Base-by-base conservation (phyloP, 31 red algal genomes). In the Bonnemaisonia californica region DNA sequence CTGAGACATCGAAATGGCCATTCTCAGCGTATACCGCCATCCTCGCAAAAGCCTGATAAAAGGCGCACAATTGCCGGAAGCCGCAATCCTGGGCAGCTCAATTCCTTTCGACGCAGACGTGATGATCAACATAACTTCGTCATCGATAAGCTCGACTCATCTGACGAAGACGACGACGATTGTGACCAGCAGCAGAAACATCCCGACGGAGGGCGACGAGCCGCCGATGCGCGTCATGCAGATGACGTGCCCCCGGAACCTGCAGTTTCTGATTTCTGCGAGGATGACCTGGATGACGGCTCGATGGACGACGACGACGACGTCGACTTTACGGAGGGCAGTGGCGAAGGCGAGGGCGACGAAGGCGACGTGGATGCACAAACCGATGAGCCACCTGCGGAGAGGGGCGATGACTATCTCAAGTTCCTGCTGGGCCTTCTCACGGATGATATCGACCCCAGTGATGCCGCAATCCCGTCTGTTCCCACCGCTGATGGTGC, bases 111-210 rank as follows among this genome's bases (percentile, higher is more conserved):
- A 51, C 45, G 16, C 9, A 51, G 45, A 16, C 7, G 45, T 7
- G 45, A 51, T 51, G 45, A 51, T 51, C 45, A 51, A 16, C 16
- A 51, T 51, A 7, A 51, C 16, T 51, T 51, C 45, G 45, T 57
- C 21, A 39, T 54, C 36, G 72, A 76, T 28, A 54, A 33, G 2
- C 3, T 59, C 39, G 54, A 57, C 31, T 47, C 72, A 19, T 76
- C 72, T 1, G 72, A 76, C 36, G 54, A 76, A 19, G 72, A 76
- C 24, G 72, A 76, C 1, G 54, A 57, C 30, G 69, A 72, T 29
- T 47, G 42, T 72, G 69, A 72, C 69, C 55, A 54, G 18, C 42
- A 72, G 21, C 69, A 54, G 32, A 38, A 32, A 33, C 40, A 40
- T 72, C 42, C 41, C 33, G 29, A 72, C 8, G 34, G 42, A 1